phyloP scores from a whole-genome alignment of 331 rosid species.

The Ulmus americana region DNA sequence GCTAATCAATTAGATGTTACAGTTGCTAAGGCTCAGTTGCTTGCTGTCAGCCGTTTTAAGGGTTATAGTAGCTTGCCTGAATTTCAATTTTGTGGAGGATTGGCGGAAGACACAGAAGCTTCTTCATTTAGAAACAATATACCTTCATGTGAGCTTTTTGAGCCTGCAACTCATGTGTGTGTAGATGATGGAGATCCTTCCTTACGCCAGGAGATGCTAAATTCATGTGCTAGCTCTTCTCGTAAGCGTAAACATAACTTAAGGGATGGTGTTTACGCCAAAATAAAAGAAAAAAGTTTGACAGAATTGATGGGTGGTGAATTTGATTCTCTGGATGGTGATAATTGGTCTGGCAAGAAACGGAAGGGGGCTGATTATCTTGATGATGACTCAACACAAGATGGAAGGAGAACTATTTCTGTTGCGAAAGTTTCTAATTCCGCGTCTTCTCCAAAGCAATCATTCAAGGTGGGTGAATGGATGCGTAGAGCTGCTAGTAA shows the following conservation, averaged over 20 bases:
- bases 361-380: constrained; percentile 44
- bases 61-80: constrained; percentile 74
- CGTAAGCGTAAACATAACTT: constrained; percentile 66
- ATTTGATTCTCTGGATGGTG: constrained; percentile 41
- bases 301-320: constrained; percentile 61
- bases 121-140: constrained; percentile 26
- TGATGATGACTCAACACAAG: constrained; percentile 46
- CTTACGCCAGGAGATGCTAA: constrained; percentile 33
- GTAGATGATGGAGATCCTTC: constrained; percentile 37
- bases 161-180: constrained; percentile 30
- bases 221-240: constrained; percentile 35
- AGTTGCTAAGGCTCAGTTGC: constrained; percentile 78
- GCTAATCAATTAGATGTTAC: constrained; percentile 60
- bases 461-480: constrained; percentile 85
- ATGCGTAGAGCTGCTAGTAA: constrained; percentile 84
- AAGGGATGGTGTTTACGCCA: constrained; percentile 46
- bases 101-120: constrained; percentile 43
- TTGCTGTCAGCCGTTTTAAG: constrained; percentile 58
- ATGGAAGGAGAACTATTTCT: constrained; percentile 53
- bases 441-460: constrained; percentile 33
- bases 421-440: constrained; percentile 47
- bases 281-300: constrained; percentile 63
- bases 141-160: constrained; percentile 25
- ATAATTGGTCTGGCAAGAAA: constrained; percentile 45
- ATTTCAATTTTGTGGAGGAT: constrained; percentile 53